Evolutionary conservation across 1,284 basidiomycete species (phyloP).

Genomic region (Cystobasidium sp.): DNA sequence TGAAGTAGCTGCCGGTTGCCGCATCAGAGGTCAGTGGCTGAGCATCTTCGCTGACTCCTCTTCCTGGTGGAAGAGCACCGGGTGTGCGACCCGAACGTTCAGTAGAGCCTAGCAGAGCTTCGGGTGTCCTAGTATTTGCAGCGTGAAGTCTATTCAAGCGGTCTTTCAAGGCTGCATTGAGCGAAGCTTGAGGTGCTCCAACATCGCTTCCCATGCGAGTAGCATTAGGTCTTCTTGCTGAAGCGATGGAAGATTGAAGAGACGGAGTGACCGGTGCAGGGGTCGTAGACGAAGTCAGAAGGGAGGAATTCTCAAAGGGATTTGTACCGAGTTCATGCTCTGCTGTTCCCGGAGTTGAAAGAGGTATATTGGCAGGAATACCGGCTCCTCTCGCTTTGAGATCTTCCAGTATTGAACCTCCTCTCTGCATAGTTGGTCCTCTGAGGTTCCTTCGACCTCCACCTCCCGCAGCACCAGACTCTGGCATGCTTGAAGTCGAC

Average conservation of each 20-base stretch:
- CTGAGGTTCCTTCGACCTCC: not conserved
- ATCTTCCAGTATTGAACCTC: slow-evolving; percentile 29
- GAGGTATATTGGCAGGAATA: not conserved
- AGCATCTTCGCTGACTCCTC: slow-evolving; percentile 2
- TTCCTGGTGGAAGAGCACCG: not conserved
- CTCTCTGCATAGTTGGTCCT: slow-evolving; percentile 11
- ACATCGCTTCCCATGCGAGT: not conserved
- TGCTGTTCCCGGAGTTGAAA: slow-evolving; percentile 20
- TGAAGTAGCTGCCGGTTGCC: slow-evolving; percentile 19
- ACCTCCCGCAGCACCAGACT: not conserved
- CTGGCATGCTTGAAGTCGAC: slow-evolving; percentile 19
- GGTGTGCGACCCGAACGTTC: slow-evolving; percentile 17
- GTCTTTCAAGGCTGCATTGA: slow-evolving; percentile 5
- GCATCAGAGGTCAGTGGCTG: not conserved
- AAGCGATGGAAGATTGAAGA: slow-evolving; percentile 31
- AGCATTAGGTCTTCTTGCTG: slow-evolving; percentile 11
- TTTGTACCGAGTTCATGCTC: slow-evolving; percentile 41
- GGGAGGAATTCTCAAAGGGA: slow-evolving; percentile 27
- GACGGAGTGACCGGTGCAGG: slow-evolving; percentile 26
- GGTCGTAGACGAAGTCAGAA: not conserved
- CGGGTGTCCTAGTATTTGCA: slow-evolving; percentile 16
- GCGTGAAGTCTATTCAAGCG: slow-evolving; percentile 15
- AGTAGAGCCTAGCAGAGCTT: not conserved
- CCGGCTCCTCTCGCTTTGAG: slow-evolving; percentile 28
- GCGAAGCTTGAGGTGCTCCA: not conserved